Evolutionary conservation across 306 rosid species (phyloP), one percentile per base, ranked within the genome.

Genomic region (Begonia peltatifolia): DNA sequence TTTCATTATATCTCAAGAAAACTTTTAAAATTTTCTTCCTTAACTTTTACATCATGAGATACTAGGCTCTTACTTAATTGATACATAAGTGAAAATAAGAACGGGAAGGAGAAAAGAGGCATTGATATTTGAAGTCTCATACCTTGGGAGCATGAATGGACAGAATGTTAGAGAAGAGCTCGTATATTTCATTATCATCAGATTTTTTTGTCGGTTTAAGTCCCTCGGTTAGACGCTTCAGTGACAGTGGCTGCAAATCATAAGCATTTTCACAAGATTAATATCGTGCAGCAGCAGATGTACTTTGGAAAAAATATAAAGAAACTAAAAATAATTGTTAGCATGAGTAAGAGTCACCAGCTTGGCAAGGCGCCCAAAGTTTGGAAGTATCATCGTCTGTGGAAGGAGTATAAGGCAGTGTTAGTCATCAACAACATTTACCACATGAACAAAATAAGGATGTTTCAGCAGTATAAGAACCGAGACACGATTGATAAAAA

Each of bases 331-430:
- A 44, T 44, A 44, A 76, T 35, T 52, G 57, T 74, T 90, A 30
- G 38, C 38, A 30, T 5, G 38, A 30, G 38, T 30, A 30, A 30
- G 38, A 30, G 8, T 30, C 38, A 90, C 99, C 99, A 90, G 83
- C 76, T 86, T 86, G 47, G 86, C 81, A 60, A 81, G 59, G 46
- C 94, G 95, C 35, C 84, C 92, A 62, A 86, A 60, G 63, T 75
- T 78, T 57, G 99, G 99, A 52, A 90, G 94, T 76, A 90, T 80
- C 95, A 90, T 83, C 2, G 99, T 86, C 99, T 90, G 86, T 50
- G 41, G 14, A 47, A 56, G 57, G 11, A 10, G 23, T 38, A 52
- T 16, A 52, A 55, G 60, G 14, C 13, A 47, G 53, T 12, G 54
- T 50, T 35, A 54, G 42, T 54, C 62, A 52, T 63, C 41, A 49